Evolutionary conservation across 768 basidiomycete genomes (phyloP), one percentile per base, ranked within the genome.

Genomic region (Lentinus brumalis): DNA sequence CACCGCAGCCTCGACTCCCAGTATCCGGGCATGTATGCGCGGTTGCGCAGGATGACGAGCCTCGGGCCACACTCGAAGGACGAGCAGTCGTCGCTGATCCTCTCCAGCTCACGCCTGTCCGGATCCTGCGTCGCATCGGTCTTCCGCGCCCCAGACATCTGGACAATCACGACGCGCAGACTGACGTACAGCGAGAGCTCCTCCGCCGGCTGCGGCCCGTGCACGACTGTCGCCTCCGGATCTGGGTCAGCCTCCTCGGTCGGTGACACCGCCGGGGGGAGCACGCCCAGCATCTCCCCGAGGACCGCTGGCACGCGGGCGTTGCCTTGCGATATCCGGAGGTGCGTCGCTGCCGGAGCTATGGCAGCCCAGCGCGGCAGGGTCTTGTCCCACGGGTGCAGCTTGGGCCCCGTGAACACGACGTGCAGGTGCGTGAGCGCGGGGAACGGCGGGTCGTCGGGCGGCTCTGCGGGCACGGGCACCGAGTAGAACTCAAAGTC

Each of bases 351-450:
- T 26, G 41, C 53, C 3, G 62, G 62, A 10, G 62, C 57, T 35
- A 56, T 41, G 4, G 40, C 40, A 16, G 57, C 50, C 62, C 62
- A 63, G 15, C 26, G 57, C 40, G 53, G 62, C 18, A 63, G 57
- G 18, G 62, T 63, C 31, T 54, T 47, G 50, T 63, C 50, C 62
- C 62, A 63, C 4, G 52, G 56, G n/a, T 63, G 62, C 38, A 63
- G 57, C 54, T 63, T 63, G 18, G 53, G 54, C 12, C 21, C 54
- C 14, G 54, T 39, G 21, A 52, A 51, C 32, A 63, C 45, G 62
- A 56, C 42, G 45, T 63, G 62, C n/a, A 63, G 42, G 38, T 50
- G 62, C 9, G 29, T 54, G 11, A 63, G 53, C 9, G 57, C 31
- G 53, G 62, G 57, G 57, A 63, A 59, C 10, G 52, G 57, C 21